Conservation (phyloP, 768 basidiomycete species). For the Phanerochaete carnosa region DNA sequence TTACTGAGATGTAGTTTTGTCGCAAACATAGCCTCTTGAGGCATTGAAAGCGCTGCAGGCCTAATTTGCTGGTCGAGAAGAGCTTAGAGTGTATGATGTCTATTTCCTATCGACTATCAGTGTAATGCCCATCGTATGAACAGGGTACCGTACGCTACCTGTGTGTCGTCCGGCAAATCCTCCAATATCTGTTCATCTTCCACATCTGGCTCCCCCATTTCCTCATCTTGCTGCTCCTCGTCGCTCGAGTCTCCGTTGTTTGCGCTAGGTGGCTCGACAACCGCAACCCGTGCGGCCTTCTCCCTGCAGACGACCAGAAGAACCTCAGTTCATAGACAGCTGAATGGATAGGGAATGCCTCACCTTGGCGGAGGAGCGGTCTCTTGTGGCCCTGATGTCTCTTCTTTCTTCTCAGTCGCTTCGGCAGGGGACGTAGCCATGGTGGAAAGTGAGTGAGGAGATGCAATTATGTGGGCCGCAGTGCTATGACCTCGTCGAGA, state of each 20-base stretch:
- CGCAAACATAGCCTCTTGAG: conserved; percentile 78
- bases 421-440: background rate
- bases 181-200: conserved; percentile 57
- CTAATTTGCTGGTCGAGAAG: conserved; percentile 61
- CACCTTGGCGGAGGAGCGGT: background rate
- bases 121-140: background rate
- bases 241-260: conserved; percentile 44
- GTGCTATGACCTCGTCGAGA: background rate
- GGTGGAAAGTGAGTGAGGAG: background rate
- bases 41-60: conserved; percentile 66
- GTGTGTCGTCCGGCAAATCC: conserved; percentile 81
- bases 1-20: conserved; percentile 74
- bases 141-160: conserved; percentile 45
- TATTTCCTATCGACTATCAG: conserved; percentile 58
- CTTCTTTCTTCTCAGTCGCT: background rate
- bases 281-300: conserved; percentile 43
- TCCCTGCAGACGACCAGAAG: background rate
- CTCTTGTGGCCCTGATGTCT: background rate
- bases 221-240: conserved; percentile 49
- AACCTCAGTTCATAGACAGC: background rate
- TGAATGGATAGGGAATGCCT: background rate
- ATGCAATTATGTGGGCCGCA: background rate
- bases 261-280: conserved; percentile 18
- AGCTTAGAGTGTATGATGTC: conserved; percentile 83
- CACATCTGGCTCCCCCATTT: conserved; percentile 24